Base-by-base conservation (phyloP, 768 basidiomycete genomes). In the Cyclocybe cylindracea region DNA sequence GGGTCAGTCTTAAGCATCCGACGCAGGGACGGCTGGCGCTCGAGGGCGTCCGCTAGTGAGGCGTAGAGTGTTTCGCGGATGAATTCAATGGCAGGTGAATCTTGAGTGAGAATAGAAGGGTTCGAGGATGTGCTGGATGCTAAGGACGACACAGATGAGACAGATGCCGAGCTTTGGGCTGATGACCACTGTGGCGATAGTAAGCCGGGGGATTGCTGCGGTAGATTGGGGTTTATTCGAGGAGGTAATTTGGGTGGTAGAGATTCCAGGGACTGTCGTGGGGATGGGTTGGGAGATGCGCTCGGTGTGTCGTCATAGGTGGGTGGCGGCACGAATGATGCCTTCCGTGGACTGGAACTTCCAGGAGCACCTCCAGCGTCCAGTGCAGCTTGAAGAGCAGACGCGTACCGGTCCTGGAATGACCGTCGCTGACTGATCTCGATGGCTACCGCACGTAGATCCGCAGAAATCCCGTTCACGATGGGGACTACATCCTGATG, bases 41-140 rank as follows among this genome's bases (percentile, higher is more conserved):
- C 78, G 40, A 93, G 75, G 1, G 79, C 83, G 55, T 90, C 89
- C 0, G 78, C 90, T 3, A 94, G 75, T 2, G 89, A 81, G 0
- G 91, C 89, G 66, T 93, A 94, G 13, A 94, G 78, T 0, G 91
- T 92, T 67, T 94, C 91, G 24, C 92, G 87, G 53, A 94, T 93
- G 62, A 88, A 75, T 48, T 85, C 81, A 56, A 94, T 86, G 0
- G 83, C 85, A 4, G 82, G 80, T 0, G 87, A 80, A 16, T 78
- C 71, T 11, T 75, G 72, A 0, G 75, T 59, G 19, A 81, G 69
- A 32, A 80, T 64, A 5, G 77, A 70, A 0, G 71, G 75, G 0
- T 67, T 70, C 0, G 72, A 67, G 65, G 63, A 51, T 68, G 58
- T 58, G 71, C 14, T 66, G 16, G 42, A 66, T 56, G 50, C 54